A percentile compares a stretch with the other conserved stretches of the same genome.
These are phyloP conservation scores for Galerina sulciceps DNA, from an alignment of 768 basidiomycete genomes.

Conservation along the genomic window DNA sequence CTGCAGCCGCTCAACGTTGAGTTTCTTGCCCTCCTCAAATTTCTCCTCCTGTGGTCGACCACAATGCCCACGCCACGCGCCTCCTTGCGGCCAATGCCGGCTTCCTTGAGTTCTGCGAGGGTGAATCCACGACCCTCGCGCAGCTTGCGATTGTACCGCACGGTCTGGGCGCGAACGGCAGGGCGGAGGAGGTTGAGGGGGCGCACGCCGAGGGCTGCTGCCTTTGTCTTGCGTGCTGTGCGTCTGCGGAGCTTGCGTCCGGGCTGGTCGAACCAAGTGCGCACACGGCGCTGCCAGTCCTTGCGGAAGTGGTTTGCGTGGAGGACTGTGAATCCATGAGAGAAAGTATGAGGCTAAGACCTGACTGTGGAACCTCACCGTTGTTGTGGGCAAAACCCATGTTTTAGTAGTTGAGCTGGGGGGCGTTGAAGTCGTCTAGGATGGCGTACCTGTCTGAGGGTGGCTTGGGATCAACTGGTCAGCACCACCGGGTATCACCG, in stretches of 20 bases:
- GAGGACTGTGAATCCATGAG: slow-evolving; percentile 59
- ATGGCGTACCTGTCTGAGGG: slow-evolving; percentile 43
- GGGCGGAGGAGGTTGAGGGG: slow-evolving; percentile 92
- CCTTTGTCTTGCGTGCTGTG: slow-evolving; percentile 89
- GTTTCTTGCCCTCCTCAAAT: slow-evolving; percentile 92
- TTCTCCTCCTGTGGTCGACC: slow-evolving; percentile 96
- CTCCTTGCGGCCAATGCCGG: slow-evolving; percentile 92
- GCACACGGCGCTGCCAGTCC: slow-evolving; percentile 97
- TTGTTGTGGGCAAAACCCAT: slow-evolving; percentile 87
- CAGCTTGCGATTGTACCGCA: slow-evolving; percentile 97
- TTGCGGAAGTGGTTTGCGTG: slow-evolving; percentile 96
- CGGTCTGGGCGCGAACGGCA: slow-evolving; percentile 93
- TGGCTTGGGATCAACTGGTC: slow-evolving; percentile 46
- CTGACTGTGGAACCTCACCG: slow-evolving; percentile 48
- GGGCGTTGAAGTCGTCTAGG: slow-evolving; percentile 18
- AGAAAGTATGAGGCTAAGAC: slow-evolving; percentile 3
- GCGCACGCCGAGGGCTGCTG: slow-evolving; percentile 88
- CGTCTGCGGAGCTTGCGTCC: slow-evolving; percentile 97
- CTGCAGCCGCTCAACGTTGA: slow-evolving; percentile 94
- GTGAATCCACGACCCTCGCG: slow-evolving; percentile 98
- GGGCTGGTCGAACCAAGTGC: slow-evolving; percentile 99
- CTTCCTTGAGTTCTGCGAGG: slow-evolving; percentile 91
- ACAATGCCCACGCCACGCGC: slow-evolving; percentile 92
- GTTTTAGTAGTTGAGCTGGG: slow-evolving; percentile 37
- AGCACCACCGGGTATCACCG: slow-evolving; percentile 43